A percentile compares a stretch with the other conserved stretches of the same genome.
Evolutionary conservation across 202 grass and related monocot genomes (phyloP).

Genomic region (Musa balbisiana): DNA sequence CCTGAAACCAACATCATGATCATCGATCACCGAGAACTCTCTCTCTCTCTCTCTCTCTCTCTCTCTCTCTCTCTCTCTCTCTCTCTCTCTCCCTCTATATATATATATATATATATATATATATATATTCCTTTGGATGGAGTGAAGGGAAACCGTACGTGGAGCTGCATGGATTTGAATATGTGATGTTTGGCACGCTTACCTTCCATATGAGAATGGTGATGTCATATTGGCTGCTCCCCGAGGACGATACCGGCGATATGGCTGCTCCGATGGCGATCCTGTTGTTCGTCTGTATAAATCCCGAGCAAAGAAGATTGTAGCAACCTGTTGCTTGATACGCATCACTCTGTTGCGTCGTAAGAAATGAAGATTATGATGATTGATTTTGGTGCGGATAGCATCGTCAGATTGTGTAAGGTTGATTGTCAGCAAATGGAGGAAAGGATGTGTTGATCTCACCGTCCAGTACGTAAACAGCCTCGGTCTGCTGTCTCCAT

Average conservation of each 20-base stretch:
- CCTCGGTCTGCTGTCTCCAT: conserved; percentile 81
- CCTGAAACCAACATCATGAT: conserved; percentile 20
- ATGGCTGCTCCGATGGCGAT: conserved; percentile 90
- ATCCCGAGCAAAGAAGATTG: conserved; percentile 82
- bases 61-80: too few species aligned
- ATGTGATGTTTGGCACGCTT: not conserved
- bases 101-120: too few species aligned
- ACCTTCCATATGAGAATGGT: conserved; percentile 89
- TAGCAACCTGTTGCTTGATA: conserved; percentile 96
- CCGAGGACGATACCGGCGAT: conserved; percentile 50
- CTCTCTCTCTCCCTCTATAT: too few species aligned
- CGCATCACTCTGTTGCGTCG: conserved; percentile 49
- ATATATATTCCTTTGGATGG: too few species aligned
- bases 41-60: too few species aligned
- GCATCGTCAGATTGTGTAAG: too few species aligned
- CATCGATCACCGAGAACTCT: too few species aligned
- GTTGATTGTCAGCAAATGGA: too few species aligned
- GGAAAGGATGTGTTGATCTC: conserved; percentile 4
- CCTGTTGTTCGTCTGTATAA: conserved; percentile 71
- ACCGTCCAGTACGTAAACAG: conserved; percentile 99
- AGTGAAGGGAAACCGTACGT: too few species aligned
- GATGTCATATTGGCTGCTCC: conserved; percentile 68
- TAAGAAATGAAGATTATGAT: not conserved
- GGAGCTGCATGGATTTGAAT: too few species aligned
- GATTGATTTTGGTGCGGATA: too few species aligned